Base-by-base conservation (phyloP, 2,329 filamentous ascomycete species). In the Stemphylium lycopersici region DNA sequence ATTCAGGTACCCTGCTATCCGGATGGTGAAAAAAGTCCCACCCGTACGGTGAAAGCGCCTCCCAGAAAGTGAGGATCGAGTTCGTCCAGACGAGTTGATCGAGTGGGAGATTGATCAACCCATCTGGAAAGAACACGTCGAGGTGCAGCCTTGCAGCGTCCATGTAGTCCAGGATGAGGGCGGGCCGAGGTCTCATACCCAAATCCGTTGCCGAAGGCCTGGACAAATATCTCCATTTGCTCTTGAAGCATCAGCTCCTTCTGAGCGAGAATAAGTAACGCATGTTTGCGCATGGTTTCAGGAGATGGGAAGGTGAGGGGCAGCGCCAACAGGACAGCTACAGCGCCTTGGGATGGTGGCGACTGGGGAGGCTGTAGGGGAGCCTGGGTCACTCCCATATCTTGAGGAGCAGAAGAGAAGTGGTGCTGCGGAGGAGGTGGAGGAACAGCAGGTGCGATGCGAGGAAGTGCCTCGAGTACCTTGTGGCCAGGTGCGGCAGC, bases 1-100 rank as follows among this genome's bases (percentile, higher is more conserved):
- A 49, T 1, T 16, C 22, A 13, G 16, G 29, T 3, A 53, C 2
- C n/a, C 13, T 18, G 3, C 18, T 10, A 12, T 52, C 43, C 24
- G 22, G 15, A 24, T 37, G 15, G 5, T 40, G 22, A 12, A 31
- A 12, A 6, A 56, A 26, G 0, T 29, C 26, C 13, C 24, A 52
- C n/a, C 39, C 43, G 20, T 48, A 22, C 8, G 48, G 43, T 2
- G 20, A 34, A 3, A 48, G 13, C 8, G 8, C 11, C 6, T 32
- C 32, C 49, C 49, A 53, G 24, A 53, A 49, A 10, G 32, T 22
- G 13, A 46, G 1, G 10, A 56, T 44, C 5, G 32, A 36, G 3
- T 7, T 12, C 3, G 15, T 34, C 49, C 36, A 56, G 41, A 39
- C 11, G 4, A 48, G 31, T 3, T 31, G 10, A 3, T 22, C 15